These are phyloP conservation scores for Pelargonium australe DNA, from an alignment of 441 rosid species.

Conservation along the genomic window DNA sequence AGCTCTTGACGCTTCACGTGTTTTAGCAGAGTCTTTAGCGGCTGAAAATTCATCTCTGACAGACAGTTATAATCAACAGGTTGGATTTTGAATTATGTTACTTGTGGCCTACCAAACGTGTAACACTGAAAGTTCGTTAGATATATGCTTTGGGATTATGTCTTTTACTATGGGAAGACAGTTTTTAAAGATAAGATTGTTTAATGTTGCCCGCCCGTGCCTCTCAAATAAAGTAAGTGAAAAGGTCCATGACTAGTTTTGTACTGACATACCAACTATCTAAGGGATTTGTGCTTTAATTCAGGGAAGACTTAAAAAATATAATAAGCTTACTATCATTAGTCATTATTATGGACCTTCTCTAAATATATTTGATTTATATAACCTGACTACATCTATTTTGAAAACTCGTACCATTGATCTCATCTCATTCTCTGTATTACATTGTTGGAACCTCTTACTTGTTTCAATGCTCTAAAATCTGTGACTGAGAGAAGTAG, in stretches of 20 bases:
- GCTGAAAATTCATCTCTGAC: slow-evolving; percentile 83
- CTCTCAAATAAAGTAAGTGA: background rate
- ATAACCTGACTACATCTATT: background rate
- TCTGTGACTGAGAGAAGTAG: background rate
- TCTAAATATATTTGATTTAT: background rate
- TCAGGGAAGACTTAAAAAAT: background rate
- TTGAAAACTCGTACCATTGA: background rate
- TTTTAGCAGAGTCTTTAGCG: slow-evolving; percentile 81
- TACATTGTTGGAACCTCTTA: background rate
- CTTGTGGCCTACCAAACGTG: slow-evolving; percentile 3
- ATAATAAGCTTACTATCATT: background rate
- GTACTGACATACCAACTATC: slow-evolving; percentile 3
- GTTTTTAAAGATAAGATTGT: background rate
- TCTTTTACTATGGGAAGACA: background rate
- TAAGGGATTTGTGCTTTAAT: background rate
- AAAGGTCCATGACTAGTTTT: background rate
- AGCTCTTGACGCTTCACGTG: slow-evolving; percentile 83
- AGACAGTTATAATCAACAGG: slow-evolving; percentile 87
- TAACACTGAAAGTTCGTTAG: background rate
- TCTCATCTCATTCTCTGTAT: background rate
- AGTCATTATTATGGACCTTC: background rate
- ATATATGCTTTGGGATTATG: background rate
- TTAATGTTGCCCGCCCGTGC: background rate
- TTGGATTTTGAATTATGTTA: slow-evolving; percentile 24
- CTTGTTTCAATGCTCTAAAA: background rate